Base-by-base conservation (phyloP, 1,284 basidiomycete genomes). In the Puccinia novopanici region DNA sequence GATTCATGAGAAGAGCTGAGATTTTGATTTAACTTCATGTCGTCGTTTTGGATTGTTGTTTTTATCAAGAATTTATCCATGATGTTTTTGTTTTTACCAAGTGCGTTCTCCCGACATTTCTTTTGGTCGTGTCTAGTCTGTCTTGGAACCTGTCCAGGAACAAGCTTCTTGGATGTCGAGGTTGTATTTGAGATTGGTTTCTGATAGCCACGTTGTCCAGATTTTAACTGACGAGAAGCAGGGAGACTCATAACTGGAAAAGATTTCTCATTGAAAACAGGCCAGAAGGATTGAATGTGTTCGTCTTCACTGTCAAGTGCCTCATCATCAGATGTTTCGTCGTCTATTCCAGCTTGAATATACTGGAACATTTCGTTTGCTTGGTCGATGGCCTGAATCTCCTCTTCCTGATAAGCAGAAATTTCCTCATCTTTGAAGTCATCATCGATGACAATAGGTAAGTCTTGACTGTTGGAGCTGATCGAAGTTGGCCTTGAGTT, bases 321-420 rank as follows among this genome's bases (percentile, higher is more conserved):
- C 13, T 70, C 67, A 15, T 70, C 45, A 19, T 70, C 50, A 19
- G 48, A 30, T 70, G 67, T 70, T 30, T 70, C 6, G 19, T 70
- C 30, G 6, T 70, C 67, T 10, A 50, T 30, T 22, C 17, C 45
- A 70, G 30, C n/a, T 17, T 70, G 19, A n/a, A 13, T 30, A 45
- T 52, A 52, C 13, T 52, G n/a, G 17, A 70, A 45, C 5, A 70
- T 12, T 22, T 70, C 27, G 17, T 70, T 70, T n/a, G 24, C 67
- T 52, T 70, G 67, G 9, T 70, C 52, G 50, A n/a, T 70, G 19
- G 67, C 4, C 52, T 70, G 45, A 30, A 70, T 70, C 52, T 70
- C 24, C 15, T n/a, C 50, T 52, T 52, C 48, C 37, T 70, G 67
- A 19, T 48, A 48, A 34, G 34, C 34, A 34, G 34, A 34, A 34